Conservation (phyloP, 1,284 basidiomycete species). For the Bjerkandera adusta region DNA sequence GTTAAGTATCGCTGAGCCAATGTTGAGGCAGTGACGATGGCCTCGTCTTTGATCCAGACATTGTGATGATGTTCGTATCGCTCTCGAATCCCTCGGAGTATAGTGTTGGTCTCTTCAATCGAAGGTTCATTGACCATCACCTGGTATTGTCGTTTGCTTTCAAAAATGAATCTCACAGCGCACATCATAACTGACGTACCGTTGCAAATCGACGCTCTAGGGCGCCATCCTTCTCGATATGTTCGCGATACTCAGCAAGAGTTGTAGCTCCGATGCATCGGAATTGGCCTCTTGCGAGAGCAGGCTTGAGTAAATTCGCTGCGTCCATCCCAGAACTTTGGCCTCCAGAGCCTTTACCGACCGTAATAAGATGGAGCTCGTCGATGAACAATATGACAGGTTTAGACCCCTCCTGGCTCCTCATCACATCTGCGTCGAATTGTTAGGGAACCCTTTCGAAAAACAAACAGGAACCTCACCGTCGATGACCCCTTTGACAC, state of each 20-base stretch:
- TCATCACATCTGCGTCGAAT: no score
- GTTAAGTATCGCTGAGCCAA: constrained; percentile 1
- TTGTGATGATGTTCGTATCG: neutral
- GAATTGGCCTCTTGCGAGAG: neutral
- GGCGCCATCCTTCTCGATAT: constrained; percentile 2
- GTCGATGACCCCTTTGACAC: no score
- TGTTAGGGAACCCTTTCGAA: no score
- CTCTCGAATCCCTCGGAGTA: neutral
- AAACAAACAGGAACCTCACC: no score
- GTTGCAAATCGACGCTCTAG: neutral
- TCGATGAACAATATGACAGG: no score
- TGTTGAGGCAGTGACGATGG: neutral
- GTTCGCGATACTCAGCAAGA: neutral
- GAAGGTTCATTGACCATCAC: neutral
- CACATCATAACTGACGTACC: neutral
- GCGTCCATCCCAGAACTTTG: no score
- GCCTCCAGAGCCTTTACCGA: no score
- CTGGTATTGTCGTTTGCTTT: neutral
- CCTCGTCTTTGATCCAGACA: neutral
- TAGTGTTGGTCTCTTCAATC: neutral
- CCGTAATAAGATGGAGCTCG: no score
- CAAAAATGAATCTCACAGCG: neutral
- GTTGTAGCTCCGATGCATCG: constrained; percentile 1
- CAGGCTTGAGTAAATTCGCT: no score
- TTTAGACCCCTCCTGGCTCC: no score